phyloP scores from a whole-genome alignment of 2,329 filamentous ascomycete genomes.

The Venturia carpophila region DNA sequence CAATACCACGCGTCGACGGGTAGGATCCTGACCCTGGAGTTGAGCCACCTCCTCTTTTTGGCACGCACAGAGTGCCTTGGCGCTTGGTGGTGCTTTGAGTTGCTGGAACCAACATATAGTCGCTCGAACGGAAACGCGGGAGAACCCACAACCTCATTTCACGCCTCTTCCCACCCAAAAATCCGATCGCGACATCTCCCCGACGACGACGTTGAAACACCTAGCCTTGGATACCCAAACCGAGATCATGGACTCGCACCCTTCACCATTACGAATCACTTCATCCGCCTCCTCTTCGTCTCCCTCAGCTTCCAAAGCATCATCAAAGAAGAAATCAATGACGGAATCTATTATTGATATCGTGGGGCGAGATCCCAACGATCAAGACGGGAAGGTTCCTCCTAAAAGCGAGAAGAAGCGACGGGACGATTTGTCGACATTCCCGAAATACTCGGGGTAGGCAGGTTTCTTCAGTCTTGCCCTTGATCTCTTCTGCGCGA shows the following conservation, averaged over 20 bases:
- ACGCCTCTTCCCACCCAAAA: neutral
- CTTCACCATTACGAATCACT: neutral
- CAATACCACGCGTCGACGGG: too few relatives aligned
- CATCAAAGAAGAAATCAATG: neutral
- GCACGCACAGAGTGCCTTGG: neutral
- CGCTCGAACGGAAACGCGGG: too few relatives aligned
- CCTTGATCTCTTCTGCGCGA: too few relatives aligned
- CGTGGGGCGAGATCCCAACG: neutral
- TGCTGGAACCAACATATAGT: too few relatives aligned
- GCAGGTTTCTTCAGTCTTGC: neutral
- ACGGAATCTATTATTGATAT: neutral
- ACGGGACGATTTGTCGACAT: neutral
- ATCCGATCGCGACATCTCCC: neutral
- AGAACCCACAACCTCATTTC: too few relatives aligned
- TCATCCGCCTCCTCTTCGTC: neutral
- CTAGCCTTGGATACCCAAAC: neutral
- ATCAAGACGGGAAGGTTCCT: neutral
- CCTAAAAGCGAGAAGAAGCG: neutral
- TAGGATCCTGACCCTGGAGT: too few relatives aligned
- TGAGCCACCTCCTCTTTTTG: neutral
- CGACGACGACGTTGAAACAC: neutral
- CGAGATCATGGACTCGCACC: neutral
- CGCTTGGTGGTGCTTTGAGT: neutral
- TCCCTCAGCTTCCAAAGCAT: neutral
- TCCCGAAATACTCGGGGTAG: slow-evolving; percentile 5